phyloP scores from a whole-genome alignment of 495 filamentous ascomycete genomes.

The Neurospora sp. region DNA sequence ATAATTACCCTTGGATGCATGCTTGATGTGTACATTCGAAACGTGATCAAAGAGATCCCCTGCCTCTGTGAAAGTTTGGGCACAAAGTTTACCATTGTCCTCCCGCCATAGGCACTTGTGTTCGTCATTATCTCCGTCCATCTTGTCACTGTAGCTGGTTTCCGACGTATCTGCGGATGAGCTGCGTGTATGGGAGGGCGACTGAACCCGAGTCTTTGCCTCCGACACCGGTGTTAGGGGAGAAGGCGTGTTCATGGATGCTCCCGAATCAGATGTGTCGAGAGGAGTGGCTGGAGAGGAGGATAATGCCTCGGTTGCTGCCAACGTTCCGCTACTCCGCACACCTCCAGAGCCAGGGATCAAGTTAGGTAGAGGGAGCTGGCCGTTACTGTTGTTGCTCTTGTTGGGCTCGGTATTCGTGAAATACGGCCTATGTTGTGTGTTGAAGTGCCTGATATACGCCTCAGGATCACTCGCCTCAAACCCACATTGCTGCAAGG shows the following conservation, averaged over 20 bases:
- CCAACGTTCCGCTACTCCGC: neutral
- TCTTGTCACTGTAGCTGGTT: slow-evolving; percentile 1
- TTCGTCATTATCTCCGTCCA: slow-evolving; percentile 6
- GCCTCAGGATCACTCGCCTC: slow-evolving; percentile 18
- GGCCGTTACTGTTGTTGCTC: neutral
- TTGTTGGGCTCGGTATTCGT: neutral
- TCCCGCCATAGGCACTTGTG: slow-evolving; percentile 26
- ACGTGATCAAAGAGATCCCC: slow-evolving; percentile 23
- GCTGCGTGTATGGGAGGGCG: slow-evolving; percentile 6
- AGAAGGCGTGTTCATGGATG: slow-evolving; percentile 18
- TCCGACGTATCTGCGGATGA: slow-evolving; percentile 10
- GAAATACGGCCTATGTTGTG: slow-evolving; percentile 16
- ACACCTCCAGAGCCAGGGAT: neutral
- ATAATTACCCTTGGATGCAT: slow-evolving; percentile 21
- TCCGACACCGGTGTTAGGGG: slow-evolving; percentile 19
- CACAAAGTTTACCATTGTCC: slow-evolving; percentile 14
- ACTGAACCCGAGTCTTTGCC: slow-evolving; percentile 4
- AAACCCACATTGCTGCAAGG: slow-evolving; percentile 21
- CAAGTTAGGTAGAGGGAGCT: neutral
- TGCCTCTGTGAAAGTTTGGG: slow-evolving; percentile 12
- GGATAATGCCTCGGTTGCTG: slow-evolving; percentile 15
- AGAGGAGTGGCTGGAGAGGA: slow-evolving; percentile 16
- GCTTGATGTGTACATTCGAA: slow-evolving; percentile 19
- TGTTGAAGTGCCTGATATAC: slow-evolving; percentile 23
- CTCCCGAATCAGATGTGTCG: slow-evolving; percentile 19